Base-by-base conservation (phyloP, 345 rosid genomes). In the Pistacia vera region DNA sequence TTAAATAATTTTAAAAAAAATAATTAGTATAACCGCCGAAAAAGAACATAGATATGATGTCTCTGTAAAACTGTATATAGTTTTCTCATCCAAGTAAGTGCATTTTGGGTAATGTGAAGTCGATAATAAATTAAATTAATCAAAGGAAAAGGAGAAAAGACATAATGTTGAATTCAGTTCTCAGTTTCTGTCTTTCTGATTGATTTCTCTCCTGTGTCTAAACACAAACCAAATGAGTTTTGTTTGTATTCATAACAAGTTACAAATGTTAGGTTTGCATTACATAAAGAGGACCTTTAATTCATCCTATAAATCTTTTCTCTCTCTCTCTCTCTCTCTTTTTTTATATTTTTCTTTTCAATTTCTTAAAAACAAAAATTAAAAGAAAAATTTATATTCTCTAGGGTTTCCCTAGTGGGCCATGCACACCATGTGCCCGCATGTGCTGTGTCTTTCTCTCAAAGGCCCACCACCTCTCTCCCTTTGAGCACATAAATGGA, bases 401-500 rank as follows among this genome's bases (percentile, higher is more conserved):
- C 72, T 78, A 80, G 85, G 86, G 80, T 81, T 82, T 82, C 77
- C 72, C 75, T 59, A 77, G 91, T 83, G 91, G 93, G 90, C 66
- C 90, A 85, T 66, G 18, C 5, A 51, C 65, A n/a, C 89, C 98
- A 94, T 94, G 98, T 94, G 98, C 96, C 28, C 81, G 93, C 98
- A 94, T 94, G 98, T 94, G 98, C 90, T 80, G 83, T 90, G 94
- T 92, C 94, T 90, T 80, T 87, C 91, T 90, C 93, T 70, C 22
- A 18, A 17, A 72, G 90, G 79, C 93, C 95, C 97, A 88, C 92
- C 88, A 71, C 81, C 75, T 59, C 79, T 76, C 84, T 81, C 77
- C 83, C 83, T 83, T 83, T 51, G 82, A 77, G 82, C 83, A 81
- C 88, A 82, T 89, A 90, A 87, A 87, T 87, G 90, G 55, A 14